Evolutionary conservation across 495 filamentous ascomycete species (phyloP).

Genomic region (Amorphotheca resinae): DNA sequence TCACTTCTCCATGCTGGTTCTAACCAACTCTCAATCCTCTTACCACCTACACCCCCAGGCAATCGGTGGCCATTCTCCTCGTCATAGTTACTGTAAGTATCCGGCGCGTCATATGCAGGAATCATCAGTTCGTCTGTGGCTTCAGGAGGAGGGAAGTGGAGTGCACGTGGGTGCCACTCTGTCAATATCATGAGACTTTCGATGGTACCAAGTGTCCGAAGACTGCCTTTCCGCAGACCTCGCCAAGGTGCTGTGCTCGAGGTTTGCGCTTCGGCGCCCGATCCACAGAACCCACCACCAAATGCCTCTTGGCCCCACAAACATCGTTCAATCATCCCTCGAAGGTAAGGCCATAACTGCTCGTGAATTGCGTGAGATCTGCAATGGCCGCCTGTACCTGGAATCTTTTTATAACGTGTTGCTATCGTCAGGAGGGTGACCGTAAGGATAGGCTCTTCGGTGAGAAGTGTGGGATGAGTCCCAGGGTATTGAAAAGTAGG

Average conservation of each 20-base stretch:
- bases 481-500: constrained; percentile 66
- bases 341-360: constrained; percentile 87
- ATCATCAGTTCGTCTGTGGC: constrained; percentile 48
- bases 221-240: constrained; percentile 54
- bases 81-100: constrained; percentile 34
- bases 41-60: constrained; percentile 44
- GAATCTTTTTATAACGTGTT: constrained; percentile 68
- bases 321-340: constrained; percentile 85
- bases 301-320: constrained; percentile 95
- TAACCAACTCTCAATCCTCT: constrained; percentile 83
- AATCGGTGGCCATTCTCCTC: constrained; percentile 30
- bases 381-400: constrained; percentile 68
- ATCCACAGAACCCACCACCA: constrained; percentile 73
- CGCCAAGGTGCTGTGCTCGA: constrained; percentile 48
- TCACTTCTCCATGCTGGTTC: constrained; percentile 95
- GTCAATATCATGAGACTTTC: constrained; percentile 88
- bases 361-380: constrained; percentile 88
- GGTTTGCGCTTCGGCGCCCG: constrained; percentile 53
- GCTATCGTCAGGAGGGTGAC: constrained; percentile 85
- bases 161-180: constrained; percentile 90
- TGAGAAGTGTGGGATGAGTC: constrained; percentile 64
- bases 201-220: constrained; percentile 83
- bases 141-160: constrained; percentile 90
- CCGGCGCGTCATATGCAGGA: constrained; percentile 32
- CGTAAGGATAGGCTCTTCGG: constrained; percentile 81